Base-by-base conservation (phyloP, 345 rosid genomes). In the Garcia nutans region DNA sequence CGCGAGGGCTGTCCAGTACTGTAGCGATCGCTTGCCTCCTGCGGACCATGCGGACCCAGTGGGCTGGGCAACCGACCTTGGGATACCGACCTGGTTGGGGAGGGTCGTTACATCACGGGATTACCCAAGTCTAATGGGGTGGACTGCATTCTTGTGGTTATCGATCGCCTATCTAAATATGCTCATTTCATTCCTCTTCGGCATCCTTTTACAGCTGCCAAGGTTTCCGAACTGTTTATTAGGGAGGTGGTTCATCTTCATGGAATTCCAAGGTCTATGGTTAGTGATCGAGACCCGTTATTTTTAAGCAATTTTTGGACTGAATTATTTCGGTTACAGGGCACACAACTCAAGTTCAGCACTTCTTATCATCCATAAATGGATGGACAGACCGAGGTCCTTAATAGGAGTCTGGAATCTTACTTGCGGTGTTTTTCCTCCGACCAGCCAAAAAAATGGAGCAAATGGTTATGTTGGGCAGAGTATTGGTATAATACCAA, bases 131-230 rank as follows among this genome's bases (percentile, higher is more conserved):
- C 47, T 15, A 31, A 64, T 24, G 68, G 68, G 0, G 33, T 24
- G 0, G 19, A 2, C 0, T 31, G 33, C 31, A 64, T 64, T 10
- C 33, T 64, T 31, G 68, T 64, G 0, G 47, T 64, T 15, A 42
- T 64, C 42, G 68, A 64, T 64, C 45, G 68, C 10, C 68, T 64
- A 6, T 64, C 68, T n/a, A 64, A 64, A 0, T 64, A 64, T 17
- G 37, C 42, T 1, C 68, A 64, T 64, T 64, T 64, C 23, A 64
- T 64, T 15, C 68, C 68, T 24, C 47, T 64, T 33, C 33, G 37
- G 37, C 68, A 64, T 0, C 68, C 68, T 0, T 64, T 24, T 8
- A 63, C 67, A 0, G 67, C 68, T 0, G 13, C 37, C 10, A 64
- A 31, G 1, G 68, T 64, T 0, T 45, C 68, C 1, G 37, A 64